Evolutionary conservation across 2,329 filamentous ascomycete genomes (phyloP).

Genomic region (Pseudogymnoascus sp.): DNA sequence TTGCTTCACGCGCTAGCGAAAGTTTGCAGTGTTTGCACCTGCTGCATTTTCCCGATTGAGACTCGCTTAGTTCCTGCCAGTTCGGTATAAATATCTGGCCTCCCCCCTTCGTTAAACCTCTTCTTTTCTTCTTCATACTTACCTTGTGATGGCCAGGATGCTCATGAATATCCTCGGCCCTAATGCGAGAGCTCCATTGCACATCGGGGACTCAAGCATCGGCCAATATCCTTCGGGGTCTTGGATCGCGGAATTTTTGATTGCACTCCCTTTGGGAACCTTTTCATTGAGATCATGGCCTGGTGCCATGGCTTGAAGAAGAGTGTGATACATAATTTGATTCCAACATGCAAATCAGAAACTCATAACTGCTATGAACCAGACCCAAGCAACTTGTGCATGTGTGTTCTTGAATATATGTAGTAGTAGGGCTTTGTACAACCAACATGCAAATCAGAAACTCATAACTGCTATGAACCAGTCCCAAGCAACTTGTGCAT

Average conservation of each 20-base stretch:
- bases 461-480: too few relatives aligned
- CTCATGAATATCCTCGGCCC: conserved; percentile 24
- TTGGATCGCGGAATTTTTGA: conserved; percentile 43
- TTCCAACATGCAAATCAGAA: not conserved
- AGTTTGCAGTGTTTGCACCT: conserved; percentile 5
- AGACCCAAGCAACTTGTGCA: not conserved
- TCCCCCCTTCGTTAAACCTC: conserved; percentile 8
- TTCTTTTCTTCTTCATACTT: conserved; percentile 18
- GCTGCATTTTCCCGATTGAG: not conserved
- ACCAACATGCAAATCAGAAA: not conserved
- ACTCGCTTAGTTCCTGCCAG: conserved; percentile 4
- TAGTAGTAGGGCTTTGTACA: too few relatives aligned
- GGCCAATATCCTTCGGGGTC: conserved; percentile 41
- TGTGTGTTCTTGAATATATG: too few relatives aligned
- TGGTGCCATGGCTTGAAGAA: conserved; percentile 17
- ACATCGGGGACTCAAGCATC: conserved; percentile 40
- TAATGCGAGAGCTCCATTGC: conserved; percentile 43
- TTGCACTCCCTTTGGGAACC: conserved; percentile 25
- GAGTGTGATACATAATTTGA: not conserved
- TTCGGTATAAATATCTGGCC: not conserved
- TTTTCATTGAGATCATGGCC: conserved; percentile 21
- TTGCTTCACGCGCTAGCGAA: not conserved
- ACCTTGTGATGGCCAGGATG: conserved; percentile 15
- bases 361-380: too few relatives aligned
- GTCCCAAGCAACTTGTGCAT: not conserved